Conservation (phyloP, 2,329 filamentous ascomycete species). For the Ophiosphaerella korrae region DNA sequence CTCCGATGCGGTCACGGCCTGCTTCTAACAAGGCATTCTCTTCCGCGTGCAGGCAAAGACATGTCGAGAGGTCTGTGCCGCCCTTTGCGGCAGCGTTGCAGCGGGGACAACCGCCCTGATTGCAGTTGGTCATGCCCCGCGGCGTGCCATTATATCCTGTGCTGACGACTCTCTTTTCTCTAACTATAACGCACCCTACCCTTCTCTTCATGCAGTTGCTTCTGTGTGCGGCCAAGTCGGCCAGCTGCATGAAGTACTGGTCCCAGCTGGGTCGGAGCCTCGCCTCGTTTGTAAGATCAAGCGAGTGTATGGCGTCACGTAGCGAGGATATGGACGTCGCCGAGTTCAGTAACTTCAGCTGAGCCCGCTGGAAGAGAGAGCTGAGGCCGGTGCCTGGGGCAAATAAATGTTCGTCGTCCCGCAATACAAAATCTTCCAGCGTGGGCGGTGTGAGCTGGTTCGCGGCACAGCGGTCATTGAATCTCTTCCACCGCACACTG, state of each 20-base stretch:
- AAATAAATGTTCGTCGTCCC: conserved; percentile 78
- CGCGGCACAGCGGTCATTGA: conserved; percentile 62
- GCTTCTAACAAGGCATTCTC: conserved; percentile 97
- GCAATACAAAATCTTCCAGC: conserved; percentile 64
- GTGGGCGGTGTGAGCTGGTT: conserved; percentile 57
- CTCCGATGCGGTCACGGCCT: conserved; percentile 84
- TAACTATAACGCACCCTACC: conserved; percentile 91
- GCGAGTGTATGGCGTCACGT: conserved; percentile 70
- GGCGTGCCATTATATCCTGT: conserved; percentile 99
- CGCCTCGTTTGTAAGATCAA: conserved; percentile 78
- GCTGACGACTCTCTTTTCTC: conserved; percentile 83
- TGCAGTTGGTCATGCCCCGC: conserved; percentile 84
- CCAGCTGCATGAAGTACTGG: conserved; percentile 97
- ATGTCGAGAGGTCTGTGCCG: conserved; percentile 80
- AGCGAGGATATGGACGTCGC: conserved; percentile 73
- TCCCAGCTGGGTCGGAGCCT: conserved; percentile 92
- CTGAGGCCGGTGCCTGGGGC: conserved; percentile 66
- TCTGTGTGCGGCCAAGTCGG: conserved; percentile 84
- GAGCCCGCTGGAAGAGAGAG: conserved; percentile 78
- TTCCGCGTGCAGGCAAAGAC: conserved; percentile 95
- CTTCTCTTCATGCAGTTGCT: conserved; percentile 98
- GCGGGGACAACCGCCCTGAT: conserved; percentile 84
- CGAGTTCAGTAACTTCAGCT: conserved; percentile 85
- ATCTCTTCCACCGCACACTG: conserved; percentile 80
- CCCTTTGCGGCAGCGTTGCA: conserved; percentile 78